phyloP scores from a whole-genome alignment of 257 asterid genomes.

The Oldenlandia corymbosa region DNA sequence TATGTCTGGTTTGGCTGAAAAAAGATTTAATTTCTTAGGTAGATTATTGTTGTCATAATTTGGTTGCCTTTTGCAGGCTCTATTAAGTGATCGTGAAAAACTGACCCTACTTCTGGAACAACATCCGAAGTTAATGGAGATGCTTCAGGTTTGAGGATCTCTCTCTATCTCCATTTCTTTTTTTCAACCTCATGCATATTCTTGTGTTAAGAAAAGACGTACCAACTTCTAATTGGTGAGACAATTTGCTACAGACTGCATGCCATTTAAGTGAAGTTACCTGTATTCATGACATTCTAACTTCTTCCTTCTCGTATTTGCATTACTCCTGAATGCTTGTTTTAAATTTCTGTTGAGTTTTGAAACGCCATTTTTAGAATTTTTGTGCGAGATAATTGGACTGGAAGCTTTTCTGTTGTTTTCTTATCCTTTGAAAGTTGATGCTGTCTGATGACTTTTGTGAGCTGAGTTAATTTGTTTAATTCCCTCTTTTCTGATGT shows the following conservation, averaged over 20 bases:
- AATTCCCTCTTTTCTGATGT: too few relatives aligned
- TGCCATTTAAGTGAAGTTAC: not conserved
- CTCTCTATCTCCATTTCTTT: not conserved
- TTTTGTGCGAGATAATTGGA: not conserved
- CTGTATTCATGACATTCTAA: too few relatives aligned
- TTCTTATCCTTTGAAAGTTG: not conserved
- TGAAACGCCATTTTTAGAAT: not conserved
- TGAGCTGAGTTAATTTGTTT: not conserved
- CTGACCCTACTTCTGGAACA: constrained; percentile 93
- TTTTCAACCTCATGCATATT: not conserved
- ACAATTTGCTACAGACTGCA: not conserved
- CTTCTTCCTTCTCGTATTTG: not conserved
- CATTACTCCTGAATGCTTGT: not conserved
- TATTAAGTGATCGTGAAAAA: constrained; percentile 85
- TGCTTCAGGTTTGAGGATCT: constrained; percentile 62
- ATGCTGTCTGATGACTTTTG: not conserved
- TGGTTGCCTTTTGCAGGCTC: constrained; percentile 45
- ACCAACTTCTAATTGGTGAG: too few relatives aligned
- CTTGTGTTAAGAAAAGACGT: not conserved
- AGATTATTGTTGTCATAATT: not conserved
- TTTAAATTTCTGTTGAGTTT: not conserved
- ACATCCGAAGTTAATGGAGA: constrained; percentile 94
- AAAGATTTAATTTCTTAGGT: not conserved
- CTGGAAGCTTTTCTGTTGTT: not conserved
- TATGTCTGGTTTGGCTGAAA: constrained; percentile 13